Base-by-base conservation (phyloP, 495 filamentous ascomycete genomes). In the Apiosordaria backusii region DNA sequence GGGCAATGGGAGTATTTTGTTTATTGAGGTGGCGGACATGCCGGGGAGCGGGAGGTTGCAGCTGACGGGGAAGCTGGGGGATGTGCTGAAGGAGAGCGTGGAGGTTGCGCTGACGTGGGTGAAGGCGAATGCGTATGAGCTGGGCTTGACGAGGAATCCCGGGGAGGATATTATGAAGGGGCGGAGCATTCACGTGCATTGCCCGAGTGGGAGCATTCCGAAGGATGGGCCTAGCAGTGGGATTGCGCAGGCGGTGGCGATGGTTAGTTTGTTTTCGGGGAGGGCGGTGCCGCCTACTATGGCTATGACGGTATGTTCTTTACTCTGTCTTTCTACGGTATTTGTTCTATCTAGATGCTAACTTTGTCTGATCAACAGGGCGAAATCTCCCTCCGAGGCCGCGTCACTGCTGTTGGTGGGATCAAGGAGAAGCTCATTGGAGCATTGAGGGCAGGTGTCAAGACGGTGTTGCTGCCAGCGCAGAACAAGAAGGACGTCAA, bases 341-440 rank as follows among this genome's bases (percentile, higher is more conserved):
- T 45, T 26, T 35, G 58, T 65, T 60, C 50, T 61, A 54, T 21
- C 4, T 18, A 19, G 3, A 60, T 19, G 15, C 52, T 35, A 35
- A 60, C 61, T 35, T 70, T 63, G 19, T 50, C 50, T 55, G 35
- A 3, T 2, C 10, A 21, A 3, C 16, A 81, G 82, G 96, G 95
- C 23, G 95, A 99, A 76, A 87, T 98, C 52, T 90, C 89, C 67
- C 84, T 99, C 35, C 85, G 96, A 18, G 95, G 95, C 15, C 86
- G 92, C 67, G 89, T 99, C 61, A 85, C 81, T 80, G 90, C 92
- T 10, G 93, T 96, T 64, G 95, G 95, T 22, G 95, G 96, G 23
- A 98, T 98, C 79, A 97, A 97, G 82, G 95, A 99, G 86, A 99
- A 99, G 76, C 81, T 98, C 27, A 98, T 99, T 74, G 95, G 95